Base-by-base conservation (phyloP, 495 filamentous ascomycete genomes). In the Penicillium bialowiezense region DNA sequence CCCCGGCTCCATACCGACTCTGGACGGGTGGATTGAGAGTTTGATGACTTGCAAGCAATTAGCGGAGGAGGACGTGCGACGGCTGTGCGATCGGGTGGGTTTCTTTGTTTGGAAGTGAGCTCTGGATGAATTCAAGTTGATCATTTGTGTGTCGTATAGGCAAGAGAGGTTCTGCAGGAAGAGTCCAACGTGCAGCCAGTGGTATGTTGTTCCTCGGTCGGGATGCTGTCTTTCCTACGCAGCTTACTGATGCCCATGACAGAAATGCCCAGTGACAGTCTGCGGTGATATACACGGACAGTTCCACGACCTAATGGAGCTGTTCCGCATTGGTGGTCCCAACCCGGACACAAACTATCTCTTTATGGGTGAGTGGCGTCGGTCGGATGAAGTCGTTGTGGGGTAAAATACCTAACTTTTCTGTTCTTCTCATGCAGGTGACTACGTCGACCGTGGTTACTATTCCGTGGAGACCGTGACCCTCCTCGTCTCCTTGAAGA, bases 121-220 rank as follows among this genome's bases (percentile, higher is more conserved):
- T n/a, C 10, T 35, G n/a, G 19, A 38, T 26, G 14, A 36, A 14
- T 29, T 35, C 9, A 48, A 64, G 54, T 58, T 56, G 50, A 55
- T 54, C 33, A 35, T 45, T 58, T 45, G 21, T 49, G 26, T 43
- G 26, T 48, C 23, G 46, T 51, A 5, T 41, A 97, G 91, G 93
- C 95, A 52, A 80, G 92, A 72, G 95, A 97, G 65, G 91, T 98
- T 40, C 79, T 98, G 53, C 90, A 96, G 70, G 90, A 95, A 18
- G 93, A 98, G 72, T 96, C 90, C 38, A 98, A 98, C 63, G 93
- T 98, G 51, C 93, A 98, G 74, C 93, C 95, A 63, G 93, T 98
- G 68, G 91, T 97, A 88, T 70, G 91, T 79, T 60, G 45, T 36
- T 46, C 51, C 52, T 53, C 43, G 60, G 56, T 55, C 52, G 46